These are phyloP conservation scores for Sapria himalayana DNA, from an alignment of 345 rosid species.

Conservation along the genomic window DNA sequence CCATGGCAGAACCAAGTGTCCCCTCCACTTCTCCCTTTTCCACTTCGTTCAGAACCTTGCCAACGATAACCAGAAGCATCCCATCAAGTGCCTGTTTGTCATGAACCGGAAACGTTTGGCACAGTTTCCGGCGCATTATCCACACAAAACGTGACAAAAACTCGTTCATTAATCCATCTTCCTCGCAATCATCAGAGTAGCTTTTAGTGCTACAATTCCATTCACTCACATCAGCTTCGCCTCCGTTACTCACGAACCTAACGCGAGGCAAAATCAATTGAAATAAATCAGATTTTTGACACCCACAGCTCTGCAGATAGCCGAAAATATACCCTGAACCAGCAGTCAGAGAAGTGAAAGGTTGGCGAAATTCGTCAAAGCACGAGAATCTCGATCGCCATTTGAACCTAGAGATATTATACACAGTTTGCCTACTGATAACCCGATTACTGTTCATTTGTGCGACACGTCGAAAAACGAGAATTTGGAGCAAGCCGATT, in stretches of 20 bases:
- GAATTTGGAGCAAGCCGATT: no score
- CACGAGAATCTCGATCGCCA: slow-evolving; percentile 1
- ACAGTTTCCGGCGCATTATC: slow-evolving; percentile 58
- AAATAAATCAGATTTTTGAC: neutral
- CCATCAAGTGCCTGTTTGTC: slow-evolving; percentile 39
- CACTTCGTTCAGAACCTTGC: slow-evolving; percentile 51
- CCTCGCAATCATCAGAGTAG: slow-evolving; percentile 17
- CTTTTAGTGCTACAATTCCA: slow-evolving; percentile 3
- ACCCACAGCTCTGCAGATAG: neutral
- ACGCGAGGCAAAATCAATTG: neutral
- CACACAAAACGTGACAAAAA: slow-evolving; percentile 67
- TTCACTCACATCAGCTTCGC: neutral
- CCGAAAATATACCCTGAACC: neutral
- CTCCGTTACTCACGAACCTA: slow-evolving; percentile 6
- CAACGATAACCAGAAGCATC: slow-evolving; percentile 62
- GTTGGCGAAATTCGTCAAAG: neutral
- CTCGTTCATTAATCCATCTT: slow-evolving; percentile 39
- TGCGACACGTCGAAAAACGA: neutral
- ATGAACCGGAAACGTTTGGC: slow-evolving; percentile 32
- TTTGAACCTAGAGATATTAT: slow-evolving; percentile 2
- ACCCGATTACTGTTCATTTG: slow-evolving; percentile 9
- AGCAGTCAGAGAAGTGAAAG: slow-evolving; percentile 6
- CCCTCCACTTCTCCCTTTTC: slow-evolving; percentile 33
- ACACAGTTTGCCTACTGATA: slow-evolving; percentile 6
- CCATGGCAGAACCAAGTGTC: slow-evolving; percentile 15